Evolutionary conservation across 768 basidiomycete species (phyloP).

Genomic region (Boletus pseudo-olivaceus): DNA sequence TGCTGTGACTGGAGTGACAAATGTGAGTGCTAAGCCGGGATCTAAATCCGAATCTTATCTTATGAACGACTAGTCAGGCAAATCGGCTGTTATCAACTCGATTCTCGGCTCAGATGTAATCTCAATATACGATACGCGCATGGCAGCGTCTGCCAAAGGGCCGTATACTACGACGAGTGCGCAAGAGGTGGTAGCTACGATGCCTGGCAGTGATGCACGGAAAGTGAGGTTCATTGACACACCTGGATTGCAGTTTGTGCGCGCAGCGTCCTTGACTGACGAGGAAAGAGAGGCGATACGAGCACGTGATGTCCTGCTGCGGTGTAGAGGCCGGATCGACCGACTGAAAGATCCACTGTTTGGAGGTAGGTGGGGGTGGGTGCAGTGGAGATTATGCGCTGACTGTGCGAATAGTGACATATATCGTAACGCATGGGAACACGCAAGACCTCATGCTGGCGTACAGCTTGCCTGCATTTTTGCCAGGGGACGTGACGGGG

Average conservation of each 20-base stretch:
- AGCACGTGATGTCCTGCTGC: slow-evolving; percentile 71
- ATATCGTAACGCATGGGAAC: slow-evolving; percentile 65
- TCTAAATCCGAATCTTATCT: slow-evolving; percentile 1
- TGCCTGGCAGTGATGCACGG: slow-evolving; percentile 35
- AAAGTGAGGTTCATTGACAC: slow-evolving; percentile 77
- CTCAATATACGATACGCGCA: slow-evolving; percentile 51
- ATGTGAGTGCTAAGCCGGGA: slow-evolving; percentile 46
- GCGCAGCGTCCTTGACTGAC: slow-evolving; percentile 30
- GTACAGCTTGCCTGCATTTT: slow-evolving; percentile 80
- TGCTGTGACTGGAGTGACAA: slow-evolving; percentile 81
- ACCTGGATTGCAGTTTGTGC: slow-evolving; percentile 69
- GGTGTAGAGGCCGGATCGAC: slow-evolving; percentile 80
- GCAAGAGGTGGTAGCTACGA: slow-evolving; percentile 55
- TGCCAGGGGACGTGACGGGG: slow-evolving; percentile 58
- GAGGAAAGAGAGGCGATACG: slow-evolving; percentile 24
- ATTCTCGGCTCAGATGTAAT: slow-evolving; percentile 51
- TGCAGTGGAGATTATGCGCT: slow-evolving; percentile 7
- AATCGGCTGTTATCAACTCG: slow-evolving; percentile 83
- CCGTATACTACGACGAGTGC: slow-evolving; percentile 69
- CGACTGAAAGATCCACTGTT: slow-evolving; percentile 76
- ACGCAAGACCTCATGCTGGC: slow-evolving; percentile 86
- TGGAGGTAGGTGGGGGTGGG: slow-evolving; percentile 53
- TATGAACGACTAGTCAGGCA: slow-evolving; percentile 57
- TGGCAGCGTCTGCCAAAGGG: slow-evolving; percentile 46
- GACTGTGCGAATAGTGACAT: slow-evolving; percentile 44